Percentiles rank a stretch among this genome's conserved stretches.
phyloP scores from a whole-genome alignment of 1,284 basidiomycete genomes.

The Ustilago cynodontis region DNA sequence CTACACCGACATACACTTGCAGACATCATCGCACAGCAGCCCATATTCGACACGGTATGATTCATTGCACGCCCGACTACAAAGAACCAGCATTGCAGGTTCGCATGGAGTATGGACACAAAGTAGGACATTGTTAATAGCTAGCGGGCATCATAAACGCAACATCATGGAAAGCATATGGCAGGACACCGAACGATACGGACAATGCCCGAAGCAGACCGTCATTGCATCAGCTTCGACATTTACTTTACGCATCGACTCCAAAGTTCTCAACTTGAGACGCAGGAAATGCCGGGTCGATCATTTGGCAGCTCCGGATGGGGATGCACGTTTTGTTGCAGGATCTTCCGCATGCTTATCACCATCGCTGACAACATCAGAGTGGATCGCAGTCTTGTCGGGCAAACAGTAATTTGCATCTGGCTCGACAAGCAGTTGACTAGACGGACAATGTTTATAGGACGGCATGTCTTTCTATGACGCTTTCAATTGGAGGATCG shows the following conservation, averaged over 20 bases:
- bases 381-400: not conserved
- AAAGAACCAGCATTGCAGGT: not conserved
- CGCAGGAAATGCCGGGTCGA: too few relatives aligned
- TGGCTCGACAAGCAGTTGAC: not conserved
- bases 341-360: not conserved
- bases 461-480: too few relatives aligned
- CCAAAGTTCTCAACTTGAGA: too few relatives aligned
- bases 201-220: too few relatives aligned
- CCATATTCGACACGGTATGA: conserved; percentile 20
- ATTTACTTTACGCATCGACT: too few relatives aligned
- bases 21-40: not conserved
- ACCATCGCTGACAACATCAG: not conserved
- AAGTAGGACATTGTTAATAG: not conserved
- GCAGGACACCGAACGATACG: too few relatives aligned
- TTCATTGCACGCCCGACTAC: not conserved
- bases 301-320: too few relatives aligned
- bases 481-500: too few relatives aligned
- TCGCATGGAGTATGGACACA: not conserved
- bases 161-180: not conserved
- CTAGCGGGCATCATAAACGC: not conserved
- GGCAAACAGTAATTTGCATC: not conserved
- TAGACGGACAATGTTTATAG: not conserved
- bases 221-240: too few relatives aligned
- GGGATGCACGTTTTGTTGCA: not conserved
- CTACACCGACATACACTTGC: conserved; percentile 8